Evolutionary conservation across 73 alveolate species (phyloP).

Genomic region (Stentor coeruleus): DNA sequence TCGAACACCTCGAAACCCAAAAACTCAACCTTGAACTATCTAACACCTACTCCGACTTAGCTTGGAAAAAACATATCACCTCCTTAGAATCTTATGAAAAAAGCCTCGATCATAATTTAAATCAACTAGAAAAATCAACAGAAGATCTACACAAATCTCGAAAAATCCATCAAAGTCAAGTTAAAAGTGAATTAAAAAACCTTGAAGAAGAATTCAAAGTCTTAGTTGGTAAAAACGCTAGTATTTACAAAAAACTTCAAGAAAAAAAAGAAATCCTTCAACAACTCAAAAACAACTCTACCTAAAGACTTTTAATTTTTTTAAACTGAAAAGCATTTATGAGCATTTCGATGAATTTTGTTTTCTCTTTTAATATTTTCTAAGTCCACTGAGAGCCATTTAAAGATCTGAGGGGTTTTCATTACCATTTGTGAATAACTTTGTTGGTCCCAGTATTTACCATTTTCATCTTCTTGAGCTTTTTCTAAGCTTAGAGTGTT

Average conservation of each 20-base stretch:
- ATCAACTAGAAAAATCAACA: neutral
- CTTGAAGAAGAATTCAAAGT: neutral
- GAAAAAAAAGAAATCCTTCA: neutral
- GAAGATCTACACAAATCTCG: neutral
- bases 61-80: neutral
- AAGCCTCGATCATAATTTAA: neutral
- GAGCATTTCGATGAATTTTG: no score
- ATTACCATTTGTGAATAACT: no score
- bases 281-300: no score
- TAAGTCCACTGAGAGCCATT: no score
- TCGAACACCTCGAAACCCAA: neutral
- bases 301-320: no score
- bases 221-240: neutral
- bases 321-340: no score
- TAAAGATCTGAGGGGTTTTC: no score
- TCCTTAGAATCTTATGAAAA: neutral
- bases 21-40: neutral
- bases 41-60: neutral
- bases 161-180: neutral
- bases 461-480: no score
- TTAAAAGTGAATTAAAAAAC: neutral
- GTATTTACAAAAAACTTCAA: neutral
- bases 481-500: no score
- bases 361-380: no score
- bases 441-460: no score